Evolutionary conservation across 2,329 filamentous ascomycete genomes (phyloP).

Genomic region (Coniochaeta hoffmannii): DNA sequence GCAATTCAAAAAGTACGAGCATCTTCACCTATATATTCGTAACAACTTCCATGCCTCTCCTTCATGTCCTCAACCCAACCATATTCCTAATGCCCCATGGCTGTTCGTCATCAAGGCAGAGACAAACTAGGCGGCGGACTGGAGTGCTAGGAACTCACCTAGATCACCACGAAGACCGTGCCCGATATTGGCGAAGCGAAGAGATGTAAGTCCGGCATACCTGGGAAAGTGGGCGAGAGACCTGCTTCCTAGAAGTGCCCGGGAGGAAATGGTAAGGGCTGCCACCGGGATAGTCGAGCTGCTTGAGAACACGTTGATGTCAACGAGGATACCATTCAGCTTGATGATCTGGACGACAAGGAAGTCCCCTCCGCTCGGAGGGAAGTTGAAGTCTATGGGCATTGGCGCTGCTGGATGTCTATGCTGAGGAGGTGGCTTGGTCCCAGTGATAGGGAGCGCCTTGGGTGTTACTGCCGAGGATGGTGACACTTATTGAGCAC

Average conservation of each 20-base stretch:
- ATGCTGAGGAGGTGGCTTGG: slow-evolving; percentile 22
- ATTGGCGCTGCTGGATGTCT: not conserved
- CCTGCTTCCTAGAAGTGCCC: slow-evolving; percentile 24
- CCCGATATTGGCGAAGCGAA: slow-evolving; percentile 31
- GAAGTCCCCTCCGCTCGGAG: slow-evolving; percentile 2
- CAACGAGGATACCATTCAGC: slow-evolving; percentile 25
- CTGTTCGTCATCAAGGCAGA: slow-evolving; percentile 26
- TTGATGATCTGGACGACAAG: slow-evolving; percentile 16
- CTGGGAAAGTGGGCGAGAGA: slow-evolving; percentile 26
- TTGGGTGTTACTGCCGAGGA: slow-evolving; percentile 23
- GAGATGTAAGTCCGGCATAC: slow-evolving; percentile 29
- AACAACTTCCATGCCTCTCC: no score
- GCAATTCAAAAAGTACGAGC: no score
- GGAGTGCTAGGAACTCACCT: slow-evolving; percentile 39
- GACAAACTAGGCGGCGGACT: slow-evolving; percentile 39
- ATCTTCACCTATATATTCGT: no score
- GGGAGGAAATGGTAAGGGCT: slow-evolving; percentile 9
- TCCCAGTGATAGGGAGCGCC: slow-evolving; percentile 26
- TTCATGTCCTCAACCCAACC: not conserved
- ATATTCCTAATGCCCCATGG: not conserved
- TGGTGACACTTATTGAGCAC: slow-evolving; percentile 26
- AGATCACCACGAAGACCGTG: slow-evolving; percentile 33
- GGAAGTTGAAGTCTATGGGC: not conserved
- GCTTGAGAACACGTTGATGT: slow-evolving; percentile 29
- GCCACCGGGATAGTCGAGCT: slow-evolving; percentile 17